These are phyloP conservation scores for Arachnomyces sp. DNA, from an alignment of 2,329 filamentous ascomycete species.

Conservation along the genomic window DNA sequence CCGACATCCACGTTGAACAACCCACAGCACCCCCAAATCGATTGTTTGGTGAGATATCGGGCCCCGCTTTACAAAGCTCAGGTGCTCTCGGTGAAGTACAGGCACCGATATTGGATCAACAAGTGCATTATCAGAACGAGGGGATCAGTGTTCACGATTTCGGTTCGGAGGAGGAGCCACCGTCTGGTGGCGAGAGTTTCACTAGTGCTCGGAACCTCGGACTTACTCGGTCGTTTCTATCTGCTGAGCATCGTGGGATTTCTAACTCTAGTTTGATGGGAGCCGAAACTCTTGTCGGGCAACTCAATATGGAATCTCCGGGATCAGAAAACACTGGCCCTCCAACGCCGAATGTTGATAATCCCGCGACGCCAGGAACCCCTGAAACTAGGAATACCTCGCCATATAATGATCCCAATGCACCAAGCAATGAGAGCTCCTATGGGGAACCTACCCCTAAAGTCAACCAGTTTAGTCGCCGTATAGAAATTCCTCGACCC, in stretches of 20 bases:
- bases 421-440: constrained; percentile 8
- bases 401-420: constrained; percentile 13
- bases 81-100: constrained; percentile 34
- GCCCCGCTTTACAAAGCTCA: constrained; percentile 48
- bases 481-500: constrained; percentile 32
- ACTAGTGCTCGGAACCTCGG: too few relatives aligned
- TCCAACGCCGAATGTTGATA: constrained; percentile 23
- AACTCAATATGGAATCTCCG: constrained; percentile 42
- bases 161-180: constrained; percentile 19
- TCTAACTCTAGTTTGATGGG: constrained; percentile 37
- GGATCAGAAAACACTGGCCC: constrained; percentile 25
- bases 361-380: constrained; percentile 26
- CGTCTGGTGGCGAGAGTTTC: constrained; percentile 26
- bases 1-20: constrained; percentile 7
- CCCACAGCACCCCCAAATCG: constrained; percentile 28
- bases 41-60: constrained; percentile 56
- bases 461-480: constrained; percentile 26
- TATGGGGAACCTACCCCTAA: constrained; percentile 23
- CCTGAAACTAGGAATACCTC: constrained; percentile 20
- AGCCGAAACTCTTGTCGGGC: constrained; percentile 40
- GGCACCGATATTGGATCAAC: constrained; percentile 17
- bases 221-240: too few relatives aligned
- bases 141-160: constrained; percentile 31
- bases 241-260: too few relatives aligned
- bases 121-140: constrained; percentile 6